Percentiles rank a stretch among this genome's conserved stretches.
phyloP scores from a whole-genome alignment of 257 asterid genomes.

The Solanum piurae region DNA sequence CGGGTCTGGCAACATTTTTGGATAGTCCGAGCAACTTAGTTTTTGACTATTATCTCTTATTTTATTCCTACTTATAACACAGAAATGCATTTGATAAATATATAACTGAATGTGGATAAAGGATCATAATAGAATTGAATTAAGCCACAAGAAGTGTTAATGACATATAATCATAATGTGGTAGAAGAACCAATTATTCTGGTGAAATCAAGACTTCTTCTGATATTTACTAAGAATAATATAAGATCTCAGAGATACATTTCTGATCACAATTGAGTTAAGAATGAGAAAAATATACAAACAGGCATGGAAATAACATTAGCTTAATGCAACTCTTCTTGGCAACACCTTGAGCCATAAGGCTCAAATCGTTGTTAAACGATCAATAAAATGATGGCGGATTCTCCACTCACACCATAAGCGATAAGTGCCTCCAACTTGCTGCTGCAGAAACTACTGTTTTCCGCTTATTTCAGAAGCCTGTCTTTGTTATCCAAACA shows the following conservation, averaged over 20 bases:
- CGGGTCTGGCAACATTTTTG: too few species aligned
- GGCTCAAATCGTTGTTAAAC: not conserved
- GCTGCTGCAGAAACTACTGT: not conserved
- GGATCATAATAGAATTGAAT: not conserved
- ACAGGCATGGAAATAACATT: not conserved
- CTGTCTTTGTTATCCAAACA: not conserved
- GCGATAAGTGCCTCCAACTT: not conserved
- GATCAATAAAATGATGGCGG: not conserved
- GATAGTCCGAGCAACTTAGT: too few species aligned
- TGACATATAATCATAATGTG: not conserved
- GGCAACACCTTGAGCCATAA: not conserved
- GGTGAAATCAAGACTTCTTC: not conserved
- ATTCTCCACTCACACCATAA: not conserved
- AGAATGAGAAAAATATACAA: conserved; percentile 2
- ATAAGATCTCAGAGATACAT: not conserved
- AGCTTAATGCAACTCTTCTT: conserved; percentile 1
- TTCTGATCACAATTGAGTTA: not conserved
- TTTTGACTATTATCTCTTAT: not conserved
- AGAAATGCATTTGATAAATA: not conserved
- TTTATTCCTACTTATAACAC: not conserved
- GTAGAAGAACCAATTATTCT: not conserved
- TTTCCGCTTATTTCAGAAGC: not conserved
- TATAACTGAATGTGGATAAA: not conserved
- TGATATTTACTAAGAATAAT: conserved; percentile 7
- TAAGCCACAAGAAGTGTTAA: not conserved